These are phyloP conservation scores for Zelopaecilomyces penicillatus DNA, from an alignment of 2,329 filamentous ascomycete genomes.

Conservation along the genomic window DNA sequence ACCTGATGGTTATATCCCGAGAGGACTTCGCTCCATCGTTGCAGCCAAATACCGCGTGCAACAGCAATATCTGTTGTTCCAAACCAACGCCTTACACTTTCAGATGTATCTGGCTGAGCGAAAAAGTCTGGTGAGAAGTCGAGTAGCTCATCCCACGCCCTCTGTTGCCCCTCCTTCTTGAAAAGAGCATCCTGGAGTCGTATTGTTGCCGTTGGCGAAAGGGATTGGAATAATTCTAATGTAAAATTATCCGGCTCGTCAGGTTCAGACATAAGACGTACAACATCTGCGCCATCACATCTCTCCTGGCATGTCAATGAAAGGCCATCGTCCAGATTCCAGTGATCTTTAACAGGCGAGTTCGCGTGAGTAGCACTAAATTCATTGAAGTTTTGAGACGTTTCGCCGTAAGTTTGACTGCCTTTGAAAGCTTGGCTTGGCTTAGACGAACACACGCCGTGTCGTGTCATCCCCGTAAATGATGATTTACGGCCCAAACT, in stretches of 20 bases:
- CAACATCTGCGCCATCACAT: constrained; percentile 23
- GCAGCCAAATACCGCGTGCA: constrained; percentile 39
- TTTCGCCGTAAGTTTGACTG: no score
- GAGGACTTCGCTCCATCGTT: constrained; percentile 49
- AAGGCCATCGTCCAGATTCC: background rate
- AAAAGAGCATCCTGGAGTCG: constrained; percentile 33
- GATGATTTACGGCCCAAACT: no score
- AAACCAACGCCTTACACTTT: constrained; percentile 20
- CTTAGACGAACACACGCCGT: no score
- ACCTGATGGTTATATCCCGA: constrained; percentile 55
- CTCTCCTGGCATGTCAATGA: background rate
- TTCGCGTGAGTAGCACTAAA: no score
- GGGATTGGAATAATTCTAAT: no score
- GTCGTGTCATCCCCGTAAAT: no score
- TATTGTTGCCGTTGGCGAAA: constrained; percentile 20
- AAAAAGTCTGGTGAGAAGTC: constrained; percentile 43
- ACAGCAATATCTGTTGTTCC: constrained; percentile 31
- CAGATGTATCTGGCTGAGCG: constrained; percentile 12
- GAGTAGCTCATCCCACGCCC: constrained; percentile 37
- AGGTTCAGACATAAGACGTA: constrained; percentile 25
- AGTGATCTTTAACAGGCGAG: background rate
- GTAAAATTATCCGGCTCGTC: constrained; percentile 14
- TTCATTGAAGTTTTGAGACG: no score
- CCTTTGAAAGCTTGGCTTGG: no score
- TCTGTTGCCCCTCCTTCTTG: constrained; percentile 8